A percentile compares a stretch with the other conserved stretches of the same genome.
Conservation (phyloP, 2,329 filamentous ascomycete species). For the Colletotrichum sp. region DNA sequence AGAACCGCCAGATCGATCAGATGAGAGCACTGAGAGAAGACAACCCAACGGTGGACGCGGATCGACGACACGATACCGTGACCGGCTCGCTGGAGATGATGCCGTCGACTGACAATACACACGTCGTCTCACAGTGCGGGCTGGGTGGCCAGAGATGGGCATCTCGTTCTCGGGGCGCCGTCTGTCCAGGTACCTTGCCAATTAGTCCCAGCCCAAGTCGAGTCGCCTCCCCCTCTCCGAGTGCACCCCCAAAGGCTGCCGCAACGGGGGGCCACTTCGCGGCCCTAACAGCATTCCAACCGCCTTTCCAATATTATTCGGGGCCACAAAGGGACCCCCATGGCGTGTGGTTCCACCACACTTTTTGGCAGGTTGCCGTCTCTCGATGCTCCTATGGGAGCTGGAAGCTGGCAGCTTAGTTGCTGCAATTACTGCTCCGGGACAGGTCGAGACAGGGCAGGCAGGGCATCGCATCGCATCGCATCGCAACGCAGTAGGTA, state of each 20-base stretch:
- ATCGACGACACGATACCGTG: background rate
- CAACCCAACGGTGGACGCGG: background rate
- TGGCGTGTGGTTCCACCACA: conserved; percentile 14
- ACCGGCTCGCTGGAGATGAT: background rate
- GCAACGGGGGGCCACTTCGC: background rate
- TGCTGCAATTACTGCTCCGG: background rate
- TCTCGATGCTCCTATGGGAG: background rate
- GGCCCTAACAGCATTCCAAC: background rate
- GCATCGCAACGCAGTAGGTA: background rate
- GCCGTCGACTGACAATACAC: background rate
- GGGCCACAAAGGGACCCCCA: background rate
- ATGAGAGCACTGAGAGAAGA: background rate
- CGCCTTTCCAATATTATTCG: conserved; percentile 1
- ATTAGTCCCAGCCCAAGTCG: background rate
- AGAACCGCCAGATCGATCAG: background rate
- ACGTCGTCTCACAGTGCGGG: background rate
- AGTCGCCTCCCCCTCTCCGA: background rate
- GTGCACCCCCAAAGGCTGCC: background rate
- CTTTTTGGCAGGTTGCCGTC: background rate
- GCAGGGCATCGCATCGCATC: conserved; percentile 5
- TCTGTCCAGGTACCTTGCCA: background rate
- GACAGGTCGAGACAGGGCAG: background rate
- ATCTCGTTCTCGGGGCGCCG: background rate
- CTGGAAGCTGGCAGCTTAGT: background rate
- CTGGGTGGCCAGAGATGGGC: background rate